Evolutionary conservation across 2,329 filamentous ascomycete species (phyloP), one percentile per base, ranked within the genome.

Genomic region (Aureobasidium vineae): DNA sequence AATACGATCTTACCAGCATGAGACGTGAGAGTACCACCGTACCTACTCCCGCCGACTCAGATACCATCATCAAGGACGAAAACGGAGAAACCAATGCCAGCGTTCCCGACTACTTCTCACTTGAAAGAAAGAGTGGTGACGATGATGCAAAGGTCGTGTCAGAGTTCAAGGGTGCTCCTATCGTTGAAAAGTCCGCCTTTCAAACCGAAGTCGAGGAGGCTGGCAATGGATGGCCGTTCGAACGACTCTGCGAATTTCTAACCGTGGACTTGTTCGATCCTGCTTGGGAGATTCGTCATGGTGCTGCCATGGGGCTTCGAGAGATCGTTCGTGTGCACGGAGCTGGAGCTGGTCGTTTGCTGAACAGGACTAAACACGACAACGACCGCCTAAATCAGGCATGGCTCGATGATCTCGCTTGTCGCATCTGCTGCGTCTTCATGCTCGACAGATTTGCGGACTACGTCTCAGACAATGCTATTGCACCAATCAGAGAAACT

Each of bases 401-500:
- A 74, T 99, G 92, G 92, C 85, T 99, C 23, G 91, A 98, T 74
- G 94, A 99, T 74, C 83, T 99, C 61, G 92, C 93, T n/a, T 97
- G 93, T 73, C 90, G 95, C 31, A 85, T 99, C 57, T 94, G 93
- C 77, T 97, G 91, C 75, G 93, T 99, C 63, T 89, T 99, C 73
- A 97, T 99, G 88, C 87, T 99, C 19, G 95, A 99, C 79, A 88
- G 93, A 63, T 99, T 99, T 75, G 96, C 93, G 66, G 95, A 99
- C 75, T 99, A 97, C 79, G 95, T 96, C 67, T 97, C 93, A 5
- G 95, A 99, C 77, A 99, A 92, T 63, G 96, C 96, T 0, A 92
- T 99, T 47, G 95, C 95, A 0, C 95, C 95, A 0, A 97, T 99
- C 70, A 85, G 95, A 70, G 95, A 99, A 79, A 97, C 93, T 0